Percentiles rank a stretch among this genome's conserved stretches.
These are phyloP conservation scores for Pseudogymnoascus sp. DNA, from an alignment of 2,329 filamentous ascomycete species.

Conservation along the genomic window DNA sequence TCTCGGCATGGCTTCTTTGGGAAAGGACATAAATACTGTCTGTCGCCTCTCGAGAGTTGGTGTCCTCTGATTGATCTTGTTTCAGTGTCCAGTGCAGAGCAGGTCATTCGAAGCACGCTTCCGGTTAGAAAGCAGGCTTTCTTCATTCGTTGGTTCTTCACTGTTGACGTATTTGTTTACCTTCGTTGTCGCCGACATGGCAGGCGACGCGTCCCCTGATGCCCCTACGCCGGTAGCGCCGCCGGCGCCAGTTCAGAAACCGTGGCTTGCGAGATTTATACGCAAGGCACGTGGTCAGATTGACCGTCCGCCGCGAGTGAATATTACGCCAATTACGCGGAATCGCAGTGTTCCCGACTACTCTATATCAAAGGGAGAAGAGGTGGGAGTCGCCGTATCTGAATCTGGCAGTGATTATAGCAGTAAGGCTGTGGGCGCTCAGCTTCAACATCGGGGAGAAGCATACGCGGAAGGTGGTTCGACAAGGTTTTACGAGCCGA, in stretches of 20 bases:
- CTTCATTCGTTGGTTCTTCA: not conserved
- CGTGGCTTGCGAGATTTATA: not conserved
- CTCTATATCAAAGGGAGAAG: not conserved
- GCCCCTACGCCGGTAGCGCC: not conserved
- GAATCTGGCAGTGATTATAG: not conserved
- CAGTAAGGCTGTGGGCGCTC: not conserved
- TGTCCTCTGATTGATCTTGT: not conserved
- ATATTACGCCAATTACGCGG: not conserved
- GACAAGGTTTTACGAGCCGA: conserved; percentile 21
- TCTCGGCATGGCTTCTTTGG: not conserved
- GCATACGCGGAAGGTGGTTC: not conserved
- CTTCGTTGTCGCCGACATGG: not conserved
- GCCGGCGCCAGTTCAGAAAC: not conserved
- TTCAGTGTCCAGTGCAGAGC: not conserved
- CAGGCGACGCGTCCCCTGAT: not conserved
- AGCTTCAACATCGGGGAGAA: not conserved
- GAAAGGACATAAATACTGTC: not conserved
- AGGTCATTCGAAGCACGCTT: not conserved
- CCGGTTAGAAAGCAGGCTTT: not conserved
- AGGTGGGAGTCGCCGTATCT: not conserved
- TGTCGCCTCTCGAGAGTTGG: not conserved
- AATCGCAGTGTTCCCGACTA: not conserved
- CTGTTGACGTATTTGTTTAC: not conserved
- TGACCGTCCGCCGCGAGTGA: conserved; percentile 2
- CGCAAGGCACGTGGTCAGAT: conserved; percentile 11